Evolutionary conservation across 768 basidiomycete genomes (phyloP).

Genomic region (Suillus hirtellus): DNA sequence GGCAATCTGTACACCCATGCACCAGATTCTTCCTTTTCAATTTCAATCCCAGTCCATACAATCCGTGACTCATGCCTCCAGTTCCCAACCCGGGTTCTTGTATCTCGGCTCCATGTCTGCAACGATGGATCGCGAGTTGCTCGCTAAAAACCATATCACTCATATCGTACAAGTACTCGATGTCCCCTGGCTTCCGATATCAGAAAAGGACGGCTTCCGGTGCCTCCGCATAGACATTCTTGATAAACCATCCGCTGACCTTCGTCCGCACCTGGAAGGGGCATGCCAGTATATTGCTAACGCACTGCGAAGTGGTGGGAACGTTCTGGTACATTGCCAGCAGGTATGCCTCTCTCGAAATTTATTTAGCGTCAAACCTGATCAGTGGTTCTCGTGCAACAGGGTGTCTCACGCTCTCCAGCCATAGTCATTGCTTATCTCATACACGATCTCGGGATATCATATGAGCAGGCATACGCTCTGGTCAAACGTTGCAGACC

Average conservation of each 20-base stretch:
- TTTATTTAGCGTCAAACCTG: background rate
- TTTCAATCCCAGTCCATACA: conserved; percentile 22
- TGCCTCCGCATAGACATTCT: conserved; percentile 69
- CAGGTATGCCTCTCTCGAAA: conserved; percentile 50
- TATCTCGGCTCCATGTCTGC: conserved; percentile 71
- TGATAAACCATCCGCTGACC: conserved; percentile 60
- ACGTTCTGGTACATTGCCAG: conserved; percentile 79
- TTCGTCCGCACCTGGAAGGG: conserved; percentile 66
- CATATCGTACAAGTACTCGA: conserved; percentile 71
- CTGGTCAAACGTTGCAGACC: conserved; percentile 65
- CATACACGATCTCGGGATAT: conserved; percentile 71
- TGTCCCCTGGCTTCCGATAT: conserved; percentile 58
- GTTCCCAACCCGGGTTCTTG: conserved; percentile 47
- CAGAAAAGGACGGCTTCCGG: conserved; percentile 45
- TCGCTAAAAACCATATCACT: conserved; percentile 49
- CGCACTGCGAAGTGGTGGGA: conserved; percentile 58
- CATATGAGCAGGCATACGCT: conserved; percentile 63
- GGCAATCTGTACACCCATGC: conserved; percentile 86
- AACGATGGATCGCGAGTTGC: conserved; percentile 53
- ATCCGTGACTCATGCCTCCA: conserved; percentile 17
- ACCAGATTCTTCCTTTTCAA: conserved; percentile 58
- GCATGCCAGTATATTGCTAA: conserved; percentile 68
- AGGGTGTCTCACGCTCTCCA: conserved; percentile 80
- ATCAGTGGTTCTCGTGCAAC: conserved; percentile 7
- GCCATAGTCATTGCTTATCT: conserved; percentile 82